Conservation (phyloP, 2,329 filamentous ascomycete genomes). For the Fusarium gaditjirri region DNA sequence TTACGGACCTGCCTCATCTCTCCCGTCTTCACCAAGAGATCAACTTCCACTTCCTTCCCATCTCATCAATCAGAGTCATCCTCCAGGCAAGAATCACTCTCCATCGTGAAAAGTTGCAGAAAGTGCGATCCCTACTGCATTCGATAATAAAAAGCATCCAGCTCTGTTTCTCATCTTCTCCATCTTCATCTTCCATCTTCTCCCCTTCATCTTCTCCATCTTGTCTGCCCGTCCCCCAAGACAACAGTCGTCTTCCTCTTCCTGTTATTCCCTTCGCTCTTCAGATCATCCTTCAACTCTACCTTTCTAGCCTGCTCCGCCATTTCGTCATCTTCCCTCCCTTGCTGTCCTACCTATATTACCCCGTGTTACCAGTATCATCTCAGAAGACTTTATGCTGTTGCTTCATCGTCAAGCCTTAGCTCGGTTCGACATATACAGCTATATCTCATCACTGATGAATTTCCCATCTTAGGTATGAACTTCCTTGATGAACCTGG, state of each 20-base stretch:
- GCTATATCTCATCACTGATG: constrained; percentile 9
- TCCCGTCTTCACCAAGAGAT: neutral
- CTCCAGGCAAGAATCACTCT: neutral
- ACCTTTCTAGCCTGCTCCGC: neutral
- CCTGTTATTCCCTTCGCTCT: neutral
- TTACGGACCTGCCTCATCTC: neutral
- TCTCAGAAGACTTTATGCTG: constrained; percentile 9
- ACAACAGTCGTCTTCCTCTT: neutral
- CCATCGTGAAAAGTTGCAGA: neutral
- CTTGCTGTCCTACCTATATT: neutral
- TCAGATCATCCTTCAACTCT: neutral
- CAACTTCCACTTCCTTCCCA: neutral
- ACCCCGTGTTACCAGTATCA: neutral
- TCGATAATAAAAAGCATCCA: neutral
- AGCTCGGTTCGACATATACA: neutral
- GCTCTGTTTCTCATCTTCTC: neutral
- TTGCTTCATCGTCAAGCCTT: constrained; percentile 6
- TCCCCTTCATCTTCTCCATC: neutral
- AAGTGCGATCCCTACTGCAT: neutral
- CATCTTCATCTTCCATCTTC: neutral
- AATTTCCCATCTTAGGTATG: neutral
- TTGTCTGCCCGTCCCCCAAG: neutral
- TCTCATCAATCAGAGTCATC: neutral
- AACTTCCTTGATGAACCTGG: neutral
- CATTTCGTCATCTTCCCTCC: neutral